Evolutionary conservation across 192 early-diverging fungal species (phyloP).

Genomic region (Backusella sp.): DNA sequence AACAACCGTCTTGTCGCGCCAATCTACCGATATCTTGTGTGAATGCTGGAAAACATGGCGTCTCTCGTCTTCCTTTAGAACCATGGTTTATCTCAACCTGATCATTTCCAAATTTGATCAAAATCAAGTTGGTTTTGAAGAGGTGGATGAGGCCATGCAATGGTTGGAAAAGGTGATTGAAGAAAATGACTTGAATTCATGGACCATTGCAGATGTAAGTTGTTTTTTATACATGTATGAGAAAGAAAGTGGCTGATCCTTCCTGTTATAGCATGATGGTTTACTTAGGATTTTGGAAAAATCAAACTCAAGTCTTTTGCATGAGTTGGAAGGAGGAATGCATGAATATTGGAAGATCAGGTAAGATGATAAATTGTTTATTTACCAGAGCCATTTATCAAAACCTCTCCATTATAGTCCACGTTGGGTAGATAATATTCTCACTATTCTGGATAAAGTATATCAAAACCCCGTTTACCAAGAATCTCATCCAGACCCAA

Average conservation of each 20-base stretch:
- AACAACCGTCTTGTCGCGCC: conserved; percentile 44
- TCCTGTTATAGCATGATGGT: conserved; percentile 37
- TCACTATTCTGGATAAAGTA: conserved; percentile 24
- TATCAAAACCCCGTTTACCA: conserved; percentile 30
- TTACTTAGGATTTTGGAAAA: conserved; percentile 48
- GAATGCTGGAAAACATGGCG: conserved; percentile 71
- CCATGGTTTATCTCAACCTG: conserved; percentile 48
- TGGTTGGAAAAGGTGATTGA: conserved; percentile 44
- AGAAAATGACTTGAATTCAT: conserved; percentile 44
- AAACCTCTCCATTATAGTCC: conserved; percentile 10
- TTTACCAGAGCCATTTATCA: no score
- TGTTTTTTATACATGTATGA: no score
- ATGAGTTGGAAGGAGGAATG: conserved; percentile 26
- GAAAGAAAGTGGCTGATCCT: no score
- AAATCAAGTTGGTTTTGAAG: conserved; percentile 34
- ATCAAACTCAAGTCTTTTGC: conserved; percentile 42
- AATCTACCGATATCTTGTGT: conserved; percentile 52
- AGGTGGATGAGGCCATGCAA: conserved; percentile 39
- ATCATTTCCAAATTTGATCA: conserved; percentile 45
- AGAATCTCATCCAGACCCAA: conserved; percentile 24
- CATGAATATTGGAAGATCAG: conserved; percentile 35
- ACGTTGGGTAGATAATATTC: conserved; percentile 29
- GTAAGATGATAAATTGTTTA: conserved; percentile 1
- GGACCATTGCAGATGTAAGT: conserved; percentile 57
- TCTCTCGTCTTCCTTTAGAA: conserved; percentile 49